Base-by-base conservation (phyloP, 208 protist genomes). In the Naegleria gruberi region DNA sequence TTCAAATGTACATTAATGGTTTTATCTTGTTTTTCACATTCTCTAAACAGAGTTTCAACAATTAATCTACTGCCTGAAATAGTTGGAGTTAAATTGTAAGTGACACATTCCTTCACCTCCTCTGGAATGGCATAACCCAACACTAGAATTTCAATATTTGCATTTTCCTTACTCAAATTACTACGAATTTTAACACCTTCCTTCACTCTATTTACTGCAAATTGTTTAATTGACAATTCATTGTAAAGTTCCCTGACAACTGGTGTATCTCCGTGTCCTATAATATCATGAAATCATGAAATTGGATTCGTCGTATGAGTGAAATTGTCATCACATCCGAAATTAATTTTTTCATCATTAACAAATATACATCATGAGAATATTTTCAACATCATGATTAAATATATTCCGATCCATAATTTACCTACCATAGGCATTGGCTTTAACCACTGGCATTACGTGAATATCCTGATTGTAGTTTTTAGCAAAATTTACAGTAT, bases 351-450 rank as follows among this genome's bases (percentile, higher is more conserved):
- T n/a, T n/a, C n/a, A n/a, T n/a, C n/a, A n/a, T n/a, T n/a, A n/a
- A n/a, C n/a, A n/a, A n/a, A n/a, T n/a, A n/a, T n/a, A n/a, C n/a
- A n/a, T n/a, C n/a, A n/a, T n/a, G n/a, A n/a, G n/a, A n/a, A n/a
- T n/a, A n/a, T n/a, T n/a, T n/a, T n/a, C n/a, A n/a, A n/a, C n/a
- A n/a, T n/a, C n/a, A n/a, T n/a, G n/a, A n/a, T n/a, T n/a, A n/a
- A n/a, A n/a, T n/a, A n/a, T n/a, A n/a, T n/a, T n/a, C n/a, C n/a
- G n/a, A n/a, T n/a, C n/a, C n/a, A n/a, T n/a, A n/a, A n/a, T n/a
- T n/a, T n/a, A n/a, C n/a, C n/a, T n/a, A n/a, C 57, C 77, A 44
- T 83, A 83, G 26, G 77, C 77, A 83, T 83, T 83, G 15, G 77
- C 77, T 83, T 83, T 83, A 4, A 83, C 40, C 0, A 83, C 77